Evolutionary conservation across 768 basidiomycete genomes (phyloP).

Genomic region (Xerocomus brunneocitrinus): DNA sequence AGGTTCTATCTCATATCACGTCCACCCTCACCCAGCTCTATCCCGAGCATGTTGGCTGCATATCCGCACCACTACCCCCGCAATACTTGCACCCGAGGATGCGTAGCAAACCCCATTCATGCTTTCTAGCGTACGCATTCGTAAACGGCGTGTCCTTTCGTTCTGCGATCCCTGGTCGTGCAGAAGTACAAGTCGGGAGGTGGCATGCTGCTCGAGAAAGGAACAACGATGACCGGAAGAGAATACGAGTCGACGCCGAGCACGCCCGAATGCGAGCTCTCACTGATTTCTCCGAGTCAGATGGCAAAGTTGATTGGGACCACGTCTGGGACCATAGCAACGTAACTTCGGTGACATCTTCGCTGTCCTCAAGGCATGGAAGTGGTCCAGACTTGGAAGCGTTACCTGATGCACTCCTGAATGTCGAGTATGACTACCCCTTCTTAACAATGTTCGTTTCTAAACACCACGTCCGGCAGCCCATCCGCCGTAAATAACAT

Average conservation of each 20-base stretch:
- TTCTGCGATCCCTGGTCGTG: slow-evolving; percentile 58
- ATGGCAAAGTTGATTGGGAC: slow-evolving; percentile 42
- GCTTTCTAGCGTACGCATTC: slow-evolving; percentile 55
- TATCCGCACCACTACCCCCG: slow-evolving; percentile 48
- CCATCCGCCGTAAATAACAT: slow-evolving; percentile 27
- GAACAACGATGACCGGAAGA: background rate
- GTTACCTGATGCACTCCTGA: slow-evolving; percentile 39
- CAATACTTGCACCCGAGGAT: slow-evolving; percentile 3
- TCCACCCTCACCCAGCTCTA: slow-evolving; percentile 38
- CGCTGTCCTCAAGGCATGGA: slow-evolving; percentile 1
- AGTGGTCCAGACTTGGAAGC: background rate
- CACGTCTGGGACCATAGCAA: slow-evolving; percentile 43
- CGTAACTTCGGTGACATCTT: slow-evolving; percentile 1
- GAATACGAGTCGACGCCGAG: background rate
- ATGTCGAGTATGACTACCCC: slow-evolving; percentile 22
- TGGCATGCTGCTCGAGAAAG: slow-evolving; percentile 55
- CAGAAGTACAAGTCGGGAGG: slow-evolving; percentile 62
- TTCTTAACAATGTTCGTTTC: background rate
- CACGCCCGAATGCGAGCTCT: slow-evolving; percentile 3
- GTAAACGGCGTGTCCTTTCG: slow-evolving; percentile 46
- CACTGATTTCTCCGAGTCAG: background rate
- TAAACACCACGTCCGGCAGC: slow-evolving; percentile 8
- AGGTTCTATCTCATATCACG: slow-evolving; percentile 36
- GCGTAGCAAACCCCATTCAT: slow-evolving; percentile 35
- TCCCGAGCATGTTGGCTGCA: slow-evolving; percentile 52